phyloP scores from a whole-genome alignment of 2,329 filamentous ascomycete genomes.

The Colletotrichum ledebouriae region DNA sequence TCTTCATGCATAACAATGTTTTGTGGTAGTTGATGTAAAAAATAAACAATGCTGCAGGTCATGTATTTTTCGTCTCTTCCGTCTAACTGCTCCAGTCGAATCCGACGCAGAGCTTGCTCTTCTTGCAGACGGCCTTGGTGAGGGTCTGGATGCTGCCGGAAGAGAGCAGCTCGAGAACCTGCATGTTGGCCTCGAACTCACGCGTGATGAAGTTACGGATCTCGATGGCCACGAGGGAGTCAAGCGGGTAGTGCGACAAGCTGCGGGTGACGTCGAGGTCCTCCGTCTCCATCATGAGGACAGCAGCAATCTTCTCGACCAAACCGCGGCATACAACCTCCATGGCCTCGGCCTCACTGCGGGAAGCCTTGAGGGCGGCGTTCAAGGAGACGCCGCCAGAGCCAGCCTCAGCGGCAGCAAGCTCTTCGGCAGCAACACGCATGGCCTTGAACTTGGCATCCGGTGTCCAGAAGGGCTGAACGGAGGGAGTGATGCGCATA shows the following conservation, averaged over 20 bases:
- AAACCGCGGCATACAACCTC: conserved; percentile 60
- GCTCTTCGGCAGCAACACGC: conserved; percentile 55
- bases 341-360: conserved; percentile 59
- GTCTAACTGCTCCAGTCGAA: conserved; percentile 41
- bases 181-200: conserved; percentile 64
- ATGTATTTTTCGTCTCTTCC: neutral
- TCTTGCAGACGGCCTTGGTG: conserved; percentile 61
- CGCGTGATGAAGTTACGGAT: conserved; percentile 65
- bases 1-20: conserved; percentile 7
- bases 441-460: conserved; percentile 69
- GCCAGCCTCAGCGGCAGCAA: conserved; percentile 52
- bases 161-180: conserved; percentile 68
- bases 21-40: neutral
- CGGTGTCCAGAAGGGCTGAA: conserved; percentile 65
- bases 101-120: conserved; percentile 55
- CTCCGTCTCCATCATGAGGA: conserved; percentile 63
- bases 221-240: conserved; percentile 64
- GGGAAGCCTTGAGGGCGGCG: conserved; percentile 57
- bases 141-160: conserved; percentile 64
- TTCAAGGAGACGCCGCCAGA: conserved; percentile 55
- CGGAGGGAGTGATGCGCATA: conserved; percentile 61
- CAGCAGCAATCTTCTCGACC: conserved; percentile 61
- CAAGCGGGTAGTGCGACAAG: conserved; percentile 58
- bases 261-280: conserved; percentile 61
- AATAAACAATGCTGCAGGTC: conserved; percentile 8